Evolutionary conservation across 2,329 filamentous ascomycete species (phyloP), one percentile per base, ranked within the genome.

Genomic region (Parastagonospora nodorum): DNA sequence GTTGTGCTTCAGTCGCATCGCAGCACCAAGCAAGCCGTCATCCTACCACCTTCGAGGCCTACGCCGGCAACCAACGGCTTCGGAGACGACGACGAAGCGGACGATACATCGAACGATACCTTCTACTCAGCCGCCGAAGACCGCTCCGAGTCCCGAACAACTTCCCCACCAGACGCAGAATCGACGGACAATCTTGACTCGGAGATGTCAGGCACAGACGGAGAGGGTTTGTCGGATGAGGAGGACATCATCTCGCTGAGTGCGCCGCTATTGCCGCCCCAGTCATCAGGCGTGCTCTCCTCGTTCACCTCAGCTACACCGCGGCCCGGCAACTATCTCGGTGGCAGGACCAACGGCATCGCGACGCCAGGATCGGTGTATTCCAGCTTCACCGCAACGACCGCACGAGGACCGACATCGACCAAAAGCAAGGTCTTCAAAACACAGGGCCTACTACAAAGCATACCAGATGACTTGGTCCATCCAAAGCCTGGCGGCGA

Each of bases 91-190:
- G 88, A 89, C 28, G 90, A 95, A 50, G 90, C 94, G 50, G 91
- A 96, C 63, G 91, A 96, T 64, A 91, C 89, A 1, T 87, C 89
- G 5, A 96, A 89, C 50, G 93, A 97, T 67, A 88, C 92, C 61
- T 97, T 97, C 76, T 97, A 85, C 73, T 97, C 93, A 5, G 93
- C 93, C 1, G 88, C 90, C 2, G 93, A 97, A 69, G 92, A 96
- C 45, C 71, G 75, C 19, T 67, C 60, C 4, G 65, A 71, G 7
- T 74, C 75, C 31, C 71, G 72, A 42, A 66, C 67, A 33, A 63
- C 69, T 11, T 73, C 73, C 14, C 76, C 76, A 1, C 70, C 72
- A 11, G 72, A 66, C 28, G 74, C 65, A 10, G 72, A 77, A 29
- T 73, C 77, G 8, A 71, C 74, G 3, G 78, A 80, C 47, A 74